Conservation (phyloP, 805 yeast species). For the Torulaspora gathmanii region DNA sequence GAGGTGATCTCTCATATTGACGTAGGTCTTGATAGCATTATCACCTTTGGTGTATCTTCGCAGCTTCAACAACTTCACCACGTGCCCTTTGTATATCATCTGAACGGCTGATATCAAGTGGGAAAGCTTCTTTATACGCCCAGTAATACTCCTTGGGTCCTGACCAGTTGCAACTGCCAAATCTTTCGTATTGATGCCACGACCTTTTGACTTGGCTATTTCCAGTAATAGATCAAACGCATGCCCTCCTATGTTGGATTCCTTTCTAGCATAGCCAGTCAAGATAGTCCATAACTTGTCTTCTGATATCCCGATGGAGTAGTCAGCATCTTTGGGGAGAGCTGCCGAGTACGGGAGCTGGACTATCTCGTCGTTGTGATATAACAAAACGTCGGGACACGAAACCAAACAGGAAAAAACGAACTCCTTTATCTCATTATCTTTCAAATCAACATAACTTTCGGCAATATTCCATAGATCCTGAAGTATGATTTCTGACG, state of each 20-base stretch:
- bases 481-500: constrained; percentile 13
- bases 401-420: constrained; percentile 20
- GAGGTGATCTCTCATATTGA: constrained; percentile 30
- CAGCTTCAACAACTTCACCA: constrained; percentile 52
- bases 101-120: constrained; percentile 45
- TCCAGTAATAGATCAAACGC: constrained; percentile 54
- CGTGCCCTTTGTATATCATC: constrained; percentile 43
- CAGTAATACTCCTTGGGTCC: constrained; percentile 65
- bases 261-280: constrained; percentile 52
- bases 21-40: constrained; percentile 21
- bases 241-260: constrained; percentile 49
- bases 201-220: constrained; percentile 51
- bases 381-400: constrained; percentile 17
- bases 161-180: constrained; percentile 56
- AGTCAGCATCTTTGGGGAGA: constrained; percentile 8
- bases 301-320: constrained; percentile 39
- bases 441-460: constrained; percentile 8
- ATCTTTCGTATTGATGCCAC: constrained; percentile 58
- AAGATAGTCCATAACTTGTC: constrained; percentile 54
- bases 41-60: constrained; percentile 38
- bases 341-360: constrained; percentile 2
- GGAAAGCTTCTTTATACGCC: constrained; percentile 52
- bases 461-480: constrained; percentile 13
- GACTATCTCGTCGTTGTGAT: constrained; percentile 7
- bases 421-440: constrained; percentile 18